Base-by-base conservation (phyloP, 805 yeast species). In the Ogataea corticis region DNA sequence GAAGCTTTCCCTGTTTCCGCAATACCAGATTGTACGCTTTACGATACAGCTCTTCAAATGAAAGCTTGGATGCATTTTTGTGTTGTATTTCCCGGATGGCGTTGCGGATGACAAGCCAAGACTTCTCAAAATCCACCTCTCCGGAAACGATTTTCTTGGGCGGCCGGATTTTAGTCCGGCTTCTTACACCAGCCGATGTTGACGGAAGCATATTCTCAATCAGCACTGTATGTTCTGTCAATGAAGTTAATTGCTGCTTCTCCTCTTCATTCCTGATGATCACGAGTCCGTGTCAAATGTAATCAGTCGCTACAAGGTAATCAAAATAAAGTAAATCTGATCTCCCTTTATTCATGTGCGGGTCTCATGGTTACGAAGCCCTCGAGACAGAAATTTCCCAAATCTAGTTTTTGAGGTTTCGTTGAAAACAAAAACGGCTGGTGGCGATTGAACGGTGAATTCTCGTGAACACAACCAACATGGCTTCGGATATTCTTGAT, bases 31-130 rank as follows among this genome's bases (percentile, higher is more conserved):
- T 79, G 61, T 90, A 90, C 0, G 95, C 87, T 19, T 82, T 80
- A 42, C 95, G 69, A 62, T 91, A 91, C 0, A 90, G 71, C 53
- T 83, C 87, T 57, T 90, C 96, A 59, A 87, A 90, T 1, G 94
- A 85, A 21, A 90, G 68, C 45, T 77, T 76, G 3, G 87, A 78
- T 7, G 90, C 90, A 57, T 85, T 80, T 55, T 86, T 82, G 33
- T 74, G 71, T 57, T 82, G 85, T 44, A 91, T 90, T 55, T 84
- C 85, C 13, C 60, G 66, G 29, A 90, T 83, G 16, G 96, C 96
- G 31, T 75, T 70, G 7, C 83, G 66, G 16, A 90, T 68, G 0
- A 78, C 69, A 1, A 59, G 57, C 96, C 96, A 89, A 0, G 85
- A 72, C 41, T 77, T 74, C 14, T 80, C 83, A 50, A 83, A 85